Conservation (phyloP, 73 alveolate genomes). For the Breviolum minutum region DNA sequence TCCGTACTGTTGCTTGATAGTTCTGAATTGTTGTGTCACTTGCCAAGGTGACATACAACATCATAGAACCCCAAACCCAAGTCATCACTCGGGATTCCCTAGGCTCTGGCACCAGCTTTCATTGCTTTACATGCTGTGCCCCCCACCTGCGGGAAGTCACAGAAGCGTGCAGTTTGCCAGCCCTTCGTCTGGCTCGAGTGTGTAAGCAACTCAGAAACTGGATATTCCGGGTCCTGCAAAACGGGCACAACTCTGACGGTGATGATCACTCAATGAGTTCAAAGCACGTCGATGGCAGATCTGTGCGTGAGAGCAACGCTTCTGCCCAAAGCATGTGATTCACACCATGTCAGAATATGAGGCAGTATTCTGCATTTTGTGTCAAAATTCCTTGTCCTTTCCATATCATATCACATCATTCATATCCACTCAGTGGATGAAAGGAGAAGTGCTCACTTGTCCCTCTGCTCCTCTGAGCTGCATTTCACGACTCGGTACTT, state of each 20-base stretch:
- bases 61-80: background rate
- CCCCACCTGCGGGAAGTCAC: conserved; percentile 98
- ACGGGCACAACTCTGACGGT: too few species aligned
- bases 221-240: conserved; percentile 98
- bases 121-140: background rate
- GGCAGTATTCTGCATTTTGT: background rate
- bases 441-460: background rate
- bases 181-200: conserved; percentile 98
- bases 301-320: too few species aligned
- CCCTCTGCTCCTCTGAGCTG: conserved; percentile 66
- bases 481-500: conserved; percentile 76
- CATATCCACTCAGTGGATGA: background rate
- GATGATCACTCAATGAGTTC: too few species aligned
- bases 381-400: background rate
- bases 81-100: background rate
- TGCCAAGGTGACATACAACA: too few species aligned
- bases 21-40: too few species aligned
- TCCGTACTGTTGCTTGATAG: background rate
- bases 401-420: too few species aligned
- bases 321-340: too few species aligned
- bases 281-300: too few species aligned
- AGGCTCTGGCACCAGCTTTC: conserved; percentile 95
- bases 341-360: background rate
- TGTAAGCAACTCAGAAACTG: conserved; percentile 98
- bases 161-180: conserved; percentile 98